Percentiles rank a stretch among this genome's conserved stretches.
These are phyloP conservation scores for Allium sativum DNA, from an alignment of 106 monocot genomes.

Conservation along the genomic window DNA sequence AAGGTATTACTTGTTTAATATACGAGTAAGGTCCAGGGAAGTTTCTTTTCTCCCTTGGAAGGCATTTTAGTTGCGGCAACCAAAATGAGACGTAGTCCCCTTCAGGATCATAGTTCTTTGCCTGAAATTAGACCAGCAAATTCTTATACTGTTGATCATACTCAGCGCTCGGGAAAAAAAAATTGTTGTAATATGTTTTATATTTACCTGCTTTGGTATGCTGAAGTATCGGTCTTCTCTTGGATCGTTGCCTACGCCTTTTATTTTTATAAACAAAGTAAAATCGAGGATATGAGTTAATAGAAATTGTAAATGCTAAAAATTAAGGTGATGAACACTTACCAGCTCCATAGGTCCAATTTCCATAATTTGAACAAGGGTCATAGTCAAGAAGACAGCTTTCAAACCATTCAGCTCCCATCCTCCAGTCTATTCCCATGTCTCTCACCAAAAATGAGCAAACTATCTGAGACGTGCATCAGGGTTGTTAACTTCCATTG, in stretches of 20 bases:
- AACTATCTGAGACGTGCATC: slow-evolving; percentile 44
- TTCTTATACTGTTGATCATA: not conserved
- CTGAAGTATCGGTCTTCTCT: slow-evolving; percentile 97
- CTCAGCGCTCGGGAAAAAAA: not conserved
- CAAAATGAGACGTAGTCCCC: slow-evolving; percentile 82
- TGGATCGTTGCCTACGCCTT: slow-evolving; percentile 89
- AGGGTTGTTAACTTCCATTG: too few relatives aligned
- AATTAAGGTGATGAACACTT: not conserved
- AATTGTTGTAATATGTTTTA: slow-evolving; percentile 16
- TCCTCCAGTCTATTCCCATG: slow-evolving; percentile 93
- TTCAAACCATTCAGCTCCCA: slow-evolving; percentile 98
- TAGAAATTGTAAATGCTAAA: not conserved
- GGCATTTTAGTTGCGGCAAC: slow-evolving; percentile 54
- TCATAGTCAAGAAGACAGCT: slow-evolving; percentile 84
- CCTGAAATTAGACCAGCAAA: slow-evolving; percentile 25
- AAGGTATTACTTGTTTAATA: slow-evolving; percentile 58
- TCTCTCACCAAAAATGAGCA: slow-evolving; percentile 94
- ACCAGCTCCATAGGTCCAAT: slow-evolving; percentile 99
- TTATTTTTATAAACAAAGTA: not conserved
- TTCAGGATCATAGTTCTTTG: slow-evolving; percentile 80
- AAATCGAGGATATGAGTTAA: not conserved
- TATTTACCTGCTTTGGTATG: slow-evolving; percentile 67
- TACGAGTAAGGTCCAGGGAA: slow-evolving; percentile 57
- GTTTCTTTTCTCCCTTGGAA: slow-evolving; percentile 70
- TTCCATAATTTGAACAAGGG: slow-evolving; percentile 95